Evolutionary conservation across 495 filamentous ascomycete genomes (phyloP), one percentile per base, ranked within the genome.

Genomic region (Annulohypoxylon maeteangense): DNA sequence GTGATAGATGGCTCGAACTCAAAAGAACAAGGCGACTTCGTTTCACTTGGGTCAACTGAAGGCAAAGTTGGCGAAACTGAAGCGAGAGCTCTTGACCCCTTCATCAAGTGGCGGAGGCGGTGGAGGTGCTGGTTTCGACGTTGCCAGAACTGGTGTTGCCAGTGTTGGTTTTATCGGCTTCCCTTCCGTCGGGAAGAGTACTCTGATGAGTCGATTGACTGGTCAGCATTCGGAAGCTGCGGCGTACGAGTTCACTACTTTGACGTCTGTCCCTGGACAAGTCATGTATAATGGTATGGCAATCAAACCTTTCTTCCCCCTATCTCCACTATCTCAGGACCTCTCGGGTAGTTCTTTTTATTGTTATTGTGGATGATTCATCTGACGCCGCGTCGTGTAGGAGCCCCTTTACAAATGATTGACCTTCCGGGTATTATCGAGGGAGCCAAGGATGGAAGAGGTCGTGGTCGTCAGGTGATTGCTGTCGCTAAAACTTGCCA

Each of bases 361-460:
- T 45, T 54, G 10, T 10, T 65, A 60, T 47, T 50, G 45, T 48
- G 36, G 50, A 38, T 40, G 8, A 47, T 5, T 12, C 44, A 27
- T 59, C 64, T 73, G 50, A 73, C 62, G 57, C 31, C 45, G 27
- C 32, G 32, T 69, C 47, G 11, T 48, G 40, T 36, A 83, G 81
- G 95, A 62, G 95, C 95, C 34, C 96, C 97, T 75, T 93, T 99
- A 74, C 95, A 99, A 81, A 99, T 99, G 87, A 90, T 99, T 45
- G 95, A 99, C 89, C 86, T 99, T 72, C 95, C 95, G 7, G 95
- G 95, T 88, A 99, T 99, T 76, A 99, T 99, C 70, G 91, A 98
- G 81, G 95, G 95, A 75, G 95, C 95, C 62, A 99, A 99, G 81
- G 95, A 99, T 80, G 95, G 95, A 61, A 96, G 97, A 80, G 95